Evolutionary conservation across 2,329 filamentous ascomycete genomes (phyloP), one percentile per base, ranked within the genome.

Genomic region (Colletotrichum gloeosporioides): DNA sequence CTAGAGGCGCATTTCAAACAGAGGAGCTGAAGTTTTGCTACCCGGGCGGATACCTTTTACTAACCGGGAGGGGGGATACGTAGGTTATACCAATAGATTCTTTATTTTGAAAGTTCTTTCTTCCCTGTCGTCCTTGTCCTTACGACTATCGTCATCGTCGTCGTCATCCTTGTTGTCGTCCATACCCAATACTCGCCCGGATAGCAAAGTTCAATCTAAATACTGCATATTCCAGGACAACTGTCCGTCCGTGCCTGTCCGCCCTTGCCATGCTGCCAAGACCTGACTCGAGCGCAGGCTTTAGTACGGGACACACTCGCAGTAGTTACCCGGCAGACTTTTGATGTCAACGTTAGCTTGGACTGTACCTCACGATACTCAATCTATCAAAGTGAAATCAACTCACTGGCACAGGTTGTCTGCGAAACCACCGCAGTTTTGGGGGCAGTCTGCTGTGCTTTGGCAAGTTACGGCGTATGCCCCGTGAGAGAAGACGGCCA

Each of bases 291-390:
- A 22, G 44, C 10, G 12, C 6, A 49, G 44, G 18, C n/a, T 25
- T 44, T 29, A 65, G 22, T 49, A 65, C 16, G 62, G 34, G 5
- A 39, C 9, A 29, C 34, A 65, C 32, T 65, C 25, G 34, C 62
- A 65, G 62, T 65, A 65, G 16, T 36, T 36, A 25, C 32, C 34
- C 62, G 22, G 34, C 12, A 65, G 22, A 3, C 34, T 39, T 5
- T 65, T 13, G 2, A 13, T 22, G 9, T 8, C 4, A 65, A 8
- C 18, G 34, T 65, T 29, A 65, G 34, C 62, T 15, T n/a, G 8
- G 34, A 1, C 8, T 4, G 25, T 15, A 16, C 1, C 9, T 3
- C 13, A 0, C 10, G 44, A 6, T 31, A 18, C n/a, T 2, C 16
- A 34, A 29, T 18, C 12, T 39, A 8, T 8, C 15, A 9, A 16